Conservation (phyloP, 768 basidiomycete species). For the Termitomyces sp. region DNA sequence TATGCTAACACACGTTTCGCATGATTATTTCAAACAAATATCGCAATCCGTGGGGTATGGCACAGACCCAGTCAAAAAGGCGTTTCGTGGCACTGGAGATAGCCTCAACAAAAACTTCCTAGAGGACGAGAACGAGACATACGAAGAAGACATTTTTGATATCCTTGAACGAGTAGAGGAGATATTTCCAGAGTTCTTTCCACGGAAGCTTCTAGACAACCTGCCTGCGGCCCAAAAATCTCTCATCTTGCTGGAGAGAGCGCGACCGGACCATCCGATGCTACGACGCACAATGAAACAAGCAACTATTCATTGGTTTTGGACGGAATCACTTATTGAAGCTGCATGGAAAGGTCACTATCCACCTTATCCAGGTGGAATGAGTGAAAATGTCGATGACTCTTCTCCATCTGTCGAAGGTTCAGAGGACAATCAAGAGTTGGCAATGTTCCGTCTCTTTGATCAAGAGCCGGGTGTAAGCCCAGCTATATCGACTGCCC, state of each 20-base stretch:
- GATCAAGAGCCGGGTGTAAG: constrained; percentile 60
- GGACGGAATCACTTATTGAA: constrained; percentile 50
- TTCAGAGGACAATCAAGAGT: constrained; percentile 24
- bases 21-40: constrained; percentile 54
- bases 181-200: constrained; percentile 62
- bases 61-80: constrained; percentile 21
- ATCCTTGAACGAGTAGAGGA: constrained; percentile 29
- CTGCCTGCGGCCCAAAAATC: constrained; percentile 68
- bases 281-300: constrained; percentile 26
- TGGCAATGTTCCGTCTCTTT: constrained; percentile 49
- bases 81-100: constrained; percentile 19
- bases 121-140: constrained; percentile 31
- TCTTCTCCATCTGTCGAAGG: neutral
- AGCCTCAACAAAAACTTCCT: constrained; percentile 26
- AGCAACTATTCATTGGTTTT: constrained; percentile 50
- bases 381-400: neutral
- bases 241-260: constrained; percentile 54
- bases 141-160: constrained; percentile 34
- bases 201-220: constrained; percentile 38
- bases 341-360: constrained; percentile 35
- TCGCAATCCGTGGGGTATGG: constrained; percentile 56
- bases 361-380: constrained; percentile 1
- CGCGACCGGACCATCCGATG: constrained; percentile 59
- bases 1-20: constrained; percentile 59
- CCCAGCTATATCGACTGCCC: constrained; percentile 15